A percentile compares a stretch with the other conserved stretches of the same genome.
phyloP scores from a whole-genome alignment of 495 filamentous ascomycete genomes.

The Aspergillus wentii region DNA sequence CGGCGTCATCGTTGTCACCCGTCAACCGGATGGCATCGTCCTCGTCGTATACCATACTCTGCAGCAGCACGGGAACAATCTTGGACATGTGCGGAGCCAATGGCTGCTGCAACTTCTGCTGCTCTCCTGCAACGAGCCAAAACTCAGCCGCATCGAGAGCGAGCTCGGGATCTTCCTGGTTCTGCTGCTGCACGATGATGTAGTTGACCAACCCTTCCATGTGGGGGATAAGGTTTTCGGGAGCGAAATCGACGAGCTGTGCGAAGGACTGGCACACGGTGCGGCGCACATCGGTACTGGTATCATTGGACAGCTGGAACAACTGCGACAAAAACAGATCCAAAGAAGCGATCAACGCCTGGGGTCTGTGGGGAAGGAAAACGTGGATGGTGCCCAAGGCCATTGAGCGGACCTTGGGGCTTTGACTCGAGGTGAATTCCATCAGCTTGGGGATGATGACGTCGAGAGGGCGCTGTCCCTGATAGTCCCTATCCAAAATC shows the following conservation, averaged over 20 bases:
- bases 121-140: constrained; percentile 91
- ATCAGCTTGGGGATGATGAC: constrained; percentile 90
- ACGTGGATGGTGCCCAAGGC: constrained; percentile 84
- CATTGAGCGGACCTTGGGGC: constrained; percentile 68
- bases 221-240: constrained; percentile 85
- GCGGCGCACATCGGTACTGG: constrained; percentile 71
- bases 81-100: constrained; percentile 74
- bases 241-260: constrained; percentile 83
- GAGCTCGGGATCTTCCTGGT: constrained; percentile 78
- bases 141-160: constrained; percentile 96
- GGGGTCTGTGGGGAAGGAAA: constrained; percentile 77
- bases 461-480: constrained; percentile 78
- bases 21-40: constrained; percentile 85
- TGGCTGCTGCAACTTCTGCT: constrained; percentile 65
- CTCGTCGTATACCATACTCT: constrained; percentile 94
- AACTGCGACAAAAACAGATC: constrained; percentile 76
- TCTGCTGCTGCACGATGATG: constrained; percentile 83
- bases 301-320: constrained; percentile 73
- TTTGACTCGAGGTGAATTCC: constrained; percentile 70
- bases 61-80: constrained; percentile 85
- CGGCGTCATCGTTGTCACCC: constrained; percentile 82
- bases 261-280: constrained; percentile 93
- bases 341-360: constrained; percentile 69
- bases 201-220: constrained; percentile 88
- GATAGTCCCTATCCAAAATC: constrained; percentile 77